Evolutionary conservation across 345 rosid genomes (phyloP), one percentile per base, ranked within the genome.

Genomic region (Acer yangbiense): DNA sequence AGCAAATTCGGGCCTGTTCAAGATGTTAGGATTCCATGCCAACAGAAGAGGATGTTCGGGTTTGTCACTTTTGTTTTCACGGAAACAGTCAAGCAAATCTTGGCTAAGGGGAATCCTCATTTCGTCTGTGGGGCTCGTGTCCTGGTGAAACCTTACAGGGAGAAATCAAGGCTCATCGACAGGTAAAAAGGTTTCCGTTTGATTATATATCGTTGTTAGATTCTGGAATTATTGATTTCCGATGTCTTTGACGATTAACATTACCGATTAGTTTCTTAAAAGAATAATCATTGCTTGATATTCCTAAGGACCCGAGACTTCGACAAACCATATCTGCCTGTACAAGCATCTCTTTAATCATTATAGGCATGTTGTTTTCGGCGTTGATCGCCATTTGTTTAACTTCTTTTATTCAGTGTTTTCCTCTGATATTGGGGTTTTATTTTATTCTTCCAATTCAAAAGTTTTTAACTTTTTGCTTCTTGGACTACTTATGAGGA

Each of bases 21-120:
- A 80, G 98, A 96, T 76, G 99, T 94, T 44, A 86, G 99, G 91
- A 92, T 96, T 78, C 99, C 99, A 13, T 89, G 93, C 88, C 99
- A 94, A 48, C 91, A 92, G 76, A 91, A 89, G 85, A 86, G 97
- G 84, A 94, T 97, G 99, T 97, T 91, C 65, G 99, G 98, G 54
- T 97, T 97, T 76, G 98, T 94, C 71, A 91, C 98, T 6, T 97
- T 97, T 75, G 85, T 80, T 70, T 88, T 74, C 25, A 62, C 90
- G 2, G 96, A 93, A 80, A 93, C 94, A 0, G 98, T 90, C 52
- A 92, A 87, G 83, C 86, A 77, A 79, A 86, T 93, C 81, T 85
- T 94, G 76, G 88, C 91, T 11, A 90, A 94, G 82, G 97, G 97
- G 52, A 97, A 93, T 83, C 99, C 99, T 67, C 99, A 97, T 89